Evolutionary conservation across 2,329 filamentous ascomycete genomes (phyloP).

Genomic region (Aureobasidium namibiae): DNA sequence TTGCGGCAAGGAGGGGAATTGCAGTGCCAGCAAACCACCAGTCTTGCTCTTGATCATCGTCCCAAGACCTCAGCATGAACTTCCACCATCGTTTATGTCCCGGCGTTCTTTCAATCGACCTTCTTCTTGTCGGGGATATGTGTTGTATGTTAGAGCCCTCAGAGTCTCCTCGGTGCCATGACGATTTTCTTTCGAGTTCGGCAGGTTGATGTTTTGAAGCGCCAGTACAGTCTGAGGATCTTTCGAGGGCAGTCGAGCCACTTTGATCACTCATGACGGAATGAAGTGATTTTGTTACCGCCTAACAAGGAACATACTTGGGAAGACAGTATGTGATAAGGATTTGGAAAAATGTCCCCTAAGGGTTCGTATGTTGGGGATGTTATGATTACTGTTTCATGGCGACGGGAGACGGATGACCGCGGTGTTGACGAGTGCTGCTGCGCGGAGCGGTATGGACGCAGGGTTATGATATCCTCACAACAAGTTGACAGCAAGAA

Average conservation of each 20-base stretch:
- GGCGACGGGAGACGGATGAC: background rate
- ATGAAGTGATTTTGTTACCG: background rate
- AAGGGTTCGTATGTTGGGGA: background rate
- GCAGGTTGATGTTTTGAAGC: background rate
- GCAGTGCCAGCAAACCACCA: conserved; percentile 31
- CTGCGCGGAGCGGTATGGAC: background rate
- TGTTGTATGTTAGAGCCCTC: background rate
- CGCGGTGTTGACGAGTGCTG: background rate
- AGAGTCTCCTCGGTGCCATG: background rate
- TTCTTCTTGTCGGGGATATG: background rate
- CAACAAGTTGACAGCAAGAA: background rate
- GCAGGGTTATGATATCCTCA: background rate
- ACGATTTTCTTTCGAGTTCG: background rate
- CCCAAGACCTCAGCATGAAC: conserved; percentile 20
- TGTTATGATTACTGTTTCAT: background rate
- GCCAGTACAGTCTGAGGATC: background rate
- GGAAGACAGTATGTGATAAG: background rate
- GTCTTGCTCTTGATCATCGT: conserved; percentile 25
- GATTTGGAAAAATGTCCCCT: background rate
- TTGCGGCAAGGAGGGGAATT: conserved; percentile 19
- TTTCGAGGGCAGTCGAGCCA: background rate
- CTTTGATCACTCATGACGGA: background rate
- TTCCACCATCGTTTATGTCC: conserved; percentile 9
- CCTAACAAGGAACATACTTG: background rate
- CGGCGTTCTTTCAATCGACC: background rate